Evolutionary conservation across 208 protist species (phyloP).

Genomic region (Leishmania major): DNA sequence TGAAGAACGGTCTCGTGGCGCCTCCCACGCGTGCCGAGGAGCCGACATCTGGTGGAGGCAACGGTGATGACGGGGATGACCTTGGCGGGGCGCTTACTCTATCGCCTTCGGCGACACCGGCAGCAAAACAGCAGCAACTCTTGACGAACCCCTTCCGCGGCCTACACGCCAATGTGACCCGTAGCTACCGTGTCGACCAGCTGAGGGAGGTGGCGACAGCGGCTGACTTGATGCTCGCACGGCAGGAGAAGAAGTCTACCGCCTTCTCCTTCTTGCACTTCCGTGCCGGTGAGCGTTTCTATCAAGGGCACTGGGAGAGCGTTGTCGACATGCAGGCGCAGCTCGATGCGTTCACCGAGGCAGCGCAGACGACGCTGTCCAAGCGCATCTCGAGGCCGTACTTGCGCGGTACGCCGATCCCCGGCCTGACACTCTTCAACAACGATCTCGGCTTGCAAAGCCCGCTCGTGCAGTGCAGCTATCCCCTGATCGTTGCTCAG

Average conservation of each 20-base stretch:
- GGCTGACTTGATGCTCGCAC: conserved; percentile 50
- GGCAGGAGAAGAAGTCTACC: conserved; percentile 62
- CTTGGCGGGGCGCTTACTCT: neutral
- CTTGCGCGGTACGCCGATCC: conserved; percentile 27
- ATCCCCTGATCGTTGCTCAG: conserved; percentile 66
- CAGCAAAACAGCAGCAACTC: conserved; percentile 13
- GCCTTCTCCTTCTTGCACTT: conserved; percentile 77
- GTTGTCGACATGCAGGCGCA: conserved; percentile 29
- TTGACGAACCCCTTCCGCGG: conserved; percentile 74
- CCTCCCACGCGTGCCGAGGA: conserved; percentile 13
- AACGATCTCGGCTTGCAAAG: conserved; percentile 49
- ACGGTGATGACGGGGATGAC: neutral
- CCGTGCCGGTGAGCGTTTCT: conserved; percentile 31
- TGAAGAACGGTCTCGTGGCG: conserved; percentile 7
- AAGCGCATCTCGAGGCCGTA: neutral
- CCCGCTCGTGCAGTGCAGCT: conserved; percentile 42
- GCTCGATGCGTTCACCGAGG: conserved; percentile 12
- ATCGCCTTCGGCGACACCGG: neutral
- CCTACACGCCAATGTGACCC: conserved; percentile 54
- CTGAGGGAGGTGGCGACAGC: conserved; percentile 38
- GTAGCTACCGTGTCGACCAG: conserved; percentile 82
- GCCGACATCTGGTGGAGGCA: neutral
- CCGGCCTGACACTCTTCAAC: conserved; percentile 44
- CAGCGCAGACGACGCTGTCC: neutral
- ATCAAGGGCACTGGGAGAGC: conserved; percentile 41